Evolutionary conservation across 169 alveolate genomes (phyloP).

Genomic region (Cardiosporidium cionae): DNA sequence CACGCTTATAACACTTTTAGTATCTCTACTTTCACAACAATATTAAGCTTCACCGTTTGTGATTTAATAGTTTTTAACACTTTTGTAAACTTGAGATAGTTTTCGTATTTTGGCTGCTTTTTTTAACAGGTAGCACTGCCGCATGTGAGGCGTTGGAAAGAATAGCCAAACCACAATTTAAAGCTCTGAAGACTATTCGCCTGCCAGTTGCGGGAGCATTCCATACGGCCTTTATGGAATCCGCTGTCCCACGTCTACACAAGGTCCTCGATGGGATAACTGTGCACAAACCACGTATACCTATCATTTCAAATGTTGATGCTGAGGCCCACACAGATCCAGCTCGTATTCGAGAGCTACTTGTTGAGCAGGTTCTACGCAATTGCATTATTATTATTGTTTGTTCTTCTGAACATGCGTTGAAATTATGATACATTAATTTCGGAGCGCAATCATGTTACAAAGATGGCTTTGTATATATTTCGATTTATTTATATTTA

Average conservation of each 20-base stretch:
- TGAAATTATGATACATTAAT: no score
- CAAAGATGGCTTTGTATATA: no score
- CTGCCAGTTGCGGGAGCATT: constrained; percentile 46
- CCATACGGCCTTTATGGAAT: constrained; percentile 42
- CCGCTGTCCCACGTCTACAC: constrained; percentile 38
- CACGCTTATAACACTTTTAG: constrained; percentile 1
- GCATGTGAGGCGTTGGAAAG: not conserved
- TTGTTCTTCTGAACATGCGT: no score
- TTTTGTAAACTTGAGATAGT: not conserved
- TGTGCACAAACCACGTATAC: constrained; percentile 26
- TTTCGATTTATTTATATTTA: no score
- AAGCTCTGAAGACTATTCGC: constrained; percentile 27
- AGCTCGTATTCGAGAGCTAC: constrained; percentile 21
- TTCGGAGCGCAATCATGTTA: no score
- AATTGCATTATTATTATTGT: no score
- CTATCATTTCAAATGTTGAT: constrained; percentile 46
- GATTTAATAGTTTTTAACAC: no score
- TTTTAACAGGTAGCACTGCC: not conserved
- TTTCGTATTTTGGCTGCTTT: not conserved
- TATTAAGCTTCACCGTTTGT: not conserved
- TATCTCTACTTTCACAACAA: not conserved
- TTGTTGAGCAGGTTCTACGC: constrained; percentile 31
- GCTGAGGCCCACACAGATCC: constrained; percentile 46
- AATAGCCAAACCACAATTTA: constrained; percentile 34
- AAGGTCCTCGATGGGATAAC: constrained; percentile 14